Evolutionary conservation across 805 yeast species (phyloP), one percentile per base, ranked within the genome.

Genomic region (Hanseniaspora nectarophila): DNA sequence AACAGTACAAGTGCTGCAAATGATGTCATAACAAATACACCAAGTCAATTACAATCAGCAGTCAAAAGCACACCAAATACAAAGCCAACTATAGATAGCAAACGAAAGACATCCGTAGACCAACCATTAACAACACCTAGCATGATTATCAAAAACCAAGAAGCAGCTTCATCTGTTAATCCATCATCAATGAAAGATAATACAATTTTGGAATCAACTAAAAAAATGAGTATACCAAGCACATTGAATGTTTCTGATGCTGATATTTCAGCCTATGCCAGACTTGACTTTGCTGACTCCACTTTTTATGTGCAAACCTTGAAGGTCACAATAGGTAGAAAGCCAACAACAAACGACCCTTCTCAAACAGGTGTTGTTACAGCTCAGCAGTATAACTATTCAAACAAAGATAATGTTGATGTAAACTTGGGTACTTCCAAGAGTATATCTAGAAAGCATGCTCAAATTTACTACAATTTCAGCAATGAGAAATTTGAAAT

Each of bases 281-380:
- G 88, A 59, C 69, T 92, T 37, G 97, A 92, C 64, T 92, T 92
- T 65, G 95, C 85, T 55, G 79, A 85, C 57, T 90, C 84, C 64
- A 89, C 96, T 2, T 92, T 92, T 63, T 92, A 90, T 60, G 96
- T 92, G 10, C 98, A 92, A 68, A 92, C 98, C 1, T 73, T 92
- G 62, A 97, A 92, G 66, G 95, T 90, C 1, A 76, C 90, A 8
- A 71, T 92, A 42, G 98, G 98, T n/a, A 74, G 98, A 59, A 76
- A 85, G 54, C 51, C 51, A 32, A 43, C 35, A 16, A 32, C 45
- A 5, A 47, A 47, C 21, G 51, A 47, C 32, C 51, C 51, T 12
- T 39, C 51, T 5, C 47, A 50, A 23, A 50, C 48, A 20, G 48
- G 47, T 12, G 44, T 43, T 35, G 54, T 40, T 3, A 51, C 49